Conservation (phyloP, 768 basidiomycete genomes). For the Phanerodontia chrysosporium region DNA sequence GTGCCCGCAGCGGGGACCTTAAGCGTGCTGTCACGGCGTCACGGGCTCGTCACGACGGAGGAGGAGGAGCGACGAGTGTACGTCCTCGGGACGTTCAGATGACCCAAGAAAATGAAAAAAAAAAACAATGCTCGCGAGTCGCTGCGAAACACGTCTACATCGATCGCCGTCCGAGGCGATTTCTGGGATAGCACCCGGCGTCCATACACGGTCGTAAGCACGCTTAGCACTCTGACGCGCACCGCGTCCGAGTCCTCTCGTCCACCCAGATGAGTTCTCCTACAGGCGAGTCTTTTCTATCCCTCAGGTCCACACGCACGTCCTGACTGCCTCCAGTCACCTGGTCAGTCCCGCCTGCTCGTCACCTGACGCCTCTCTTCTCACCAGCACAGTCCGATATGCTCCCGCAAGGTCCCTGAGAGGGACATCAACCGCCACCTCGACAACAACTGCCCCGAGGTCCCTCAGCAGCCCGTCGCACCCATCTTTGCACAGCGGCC, state of each 20-base stretch:
- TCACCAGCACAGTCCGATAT: slow-evolving; percentile 19
- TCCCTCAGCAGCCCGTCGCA: slow-evolving; percentile 12
- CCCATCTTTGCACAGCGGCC: slow-evolving; percentile 15
- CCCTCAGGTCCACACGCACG: not conserved
- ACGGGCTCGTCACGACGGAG: not conserved
- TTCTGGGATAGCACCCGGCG: not conserved
- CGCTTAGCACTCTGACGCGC: not conserved
- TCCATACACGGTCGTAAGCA: not conserved
- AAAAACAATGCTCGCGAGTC: too few species aligned
- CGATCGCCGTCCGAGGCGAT: too few species aligned
- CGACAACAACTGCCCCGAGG: slow-evolving; percentile 22
- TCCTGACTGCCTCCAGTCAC: slow-evolving; percentile 3
- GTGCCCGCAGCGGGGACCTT: not conserved
- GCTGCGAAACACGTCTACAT: too few species aligned
- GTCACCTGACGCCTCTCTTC: not conserved
- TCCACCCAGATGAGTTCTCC: not conserved
- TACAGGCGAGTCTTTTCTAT: not conserved
- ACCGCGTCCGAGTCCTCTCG: not conserved
- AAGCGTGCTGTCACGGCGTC: not conserved
- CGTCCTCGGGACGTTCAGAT: too few species aligned
- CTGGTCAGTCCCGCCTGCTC: not conserved
- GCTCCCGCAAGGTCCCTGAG: slow-evolving; percentile 19
- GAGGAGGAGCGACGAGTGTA: not conserved
- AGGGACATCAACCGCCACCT: slow-evolving; percentile 24
- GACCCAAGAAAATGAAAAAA: too few species aligned